Base-by-base conservation (phyloP, 2,329 filamentous ascomycete species). In the Sclerotinia trifoliorum region DNA sequence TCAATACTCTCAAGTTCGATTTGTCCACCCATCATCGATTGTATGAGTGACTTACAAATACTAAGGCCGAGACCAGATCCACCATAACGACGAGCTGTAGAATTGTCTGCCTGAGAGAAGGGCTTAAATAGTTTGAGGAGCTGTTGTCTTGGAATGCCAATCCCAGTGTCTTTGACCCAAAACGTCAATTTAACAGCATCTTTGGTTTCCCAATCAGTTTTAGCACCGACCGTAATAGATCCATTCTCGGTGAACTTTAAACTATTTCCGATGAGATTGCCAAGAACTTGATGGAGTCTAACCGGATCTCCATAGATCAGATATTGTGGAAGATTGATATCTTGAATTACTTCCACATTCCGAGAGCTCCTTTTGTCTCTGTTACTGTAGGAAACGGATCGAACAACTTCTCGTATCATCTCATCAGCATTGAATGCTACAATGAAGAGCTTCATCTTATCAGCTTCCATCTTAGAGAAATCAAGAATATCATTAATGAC, bases 401-500 rank as follows among this genome's bases (percentile, higher is more conserved):
- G 82, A 21, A 90, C 86, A 15, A 90, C 87, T 75, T 90, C 88
- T 5, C 85, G 83, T 49, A 90, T 73, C 84, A 89, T 88, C 75
- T 89, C 87, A 72, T 86, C 84, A 0, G 88, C 86, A 72, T 88
- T 89, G 79, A 90, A 90, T 10, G 86, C 86, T 66, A 88, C 88
- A 69, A 89, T 84, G 76, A 92, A 92, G 1, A 94, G 85, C 77
- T 95, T 93, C 81, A 96, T 89, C 78, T 93, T 90, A 73, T 94
- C 92, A 3, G 91, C 92, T 78, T 96, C 93, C 81, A 95, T 93
- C 79, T 96, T 96, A 39, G 93, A 97, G 77, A 97, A 96, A 79
- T 98, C 94, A 5, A 97, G 83, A 65, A 97, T 97, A 76, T 98
- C 94, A 76, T 97, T 97, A 80, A 97, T 97, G 60, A 97, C 92